Conservation (phyloP, 2,329 filamentous ascomycete species). For the Paecilomyces sp. region DNA sequence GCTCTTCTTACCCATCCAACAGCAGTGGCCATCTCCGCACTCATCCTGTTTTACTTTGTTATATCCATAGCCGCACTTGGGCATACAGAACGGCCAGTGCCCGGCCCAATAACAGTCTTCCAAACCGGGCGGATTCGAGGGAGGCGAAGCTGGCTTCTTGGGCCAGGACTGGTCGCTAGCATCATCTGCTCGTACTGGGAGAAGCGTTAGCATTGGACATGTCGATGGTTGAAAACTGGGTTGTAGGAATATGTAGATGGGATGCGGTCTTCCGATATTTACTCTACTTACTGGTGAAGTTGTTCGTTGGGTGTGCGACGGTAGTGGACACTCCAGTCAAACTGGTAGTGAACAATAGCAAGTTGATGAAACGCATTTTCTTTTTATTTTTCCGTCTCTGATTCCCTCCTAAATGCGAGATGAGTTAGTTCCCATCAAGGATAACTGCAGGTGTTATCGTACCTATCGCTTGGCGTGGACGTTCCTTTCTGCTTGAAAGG, state of each 20-base stretch:
- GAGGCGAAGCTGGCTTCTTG: background rate
- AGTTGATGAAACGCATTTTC: background rate
- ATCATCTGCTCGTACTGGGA: background rate
- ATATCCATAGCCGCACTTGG: background rate
- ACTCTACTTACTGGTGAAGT: background rate
- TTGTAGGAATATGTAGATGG: background rate
- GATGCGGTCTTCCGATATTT: no score
- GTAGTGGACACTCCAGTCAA: background rate
- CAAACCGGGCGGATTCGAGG: background rate
- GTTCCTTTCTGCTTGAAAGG: background rate
- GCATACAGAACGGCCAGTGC: background rate
- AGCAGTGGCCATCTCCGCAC: conserved; percentile 8
- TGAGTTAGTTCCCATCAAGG: no score
- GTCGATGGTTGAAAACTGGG: background rate
- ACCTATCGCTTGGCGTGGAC: no score
- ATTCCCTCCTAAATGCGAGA: no score
- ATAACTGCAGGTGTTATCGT: no score
- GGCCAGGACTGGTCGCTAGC: background rate
- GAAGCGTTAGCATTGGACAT: background rate
- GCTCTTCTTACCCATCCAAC: background rate
- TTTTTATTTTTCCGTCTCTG: no score
- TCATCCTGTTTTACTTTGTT: background rate
- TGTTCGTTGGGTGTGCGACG: background rate
- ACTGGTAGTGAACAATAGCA: background rate
- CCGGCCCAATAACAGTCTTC: background rate